Conservation (phyloP, 2,329 filamentous ascomycete species). For the Cytospora schulzeri region DNA sequence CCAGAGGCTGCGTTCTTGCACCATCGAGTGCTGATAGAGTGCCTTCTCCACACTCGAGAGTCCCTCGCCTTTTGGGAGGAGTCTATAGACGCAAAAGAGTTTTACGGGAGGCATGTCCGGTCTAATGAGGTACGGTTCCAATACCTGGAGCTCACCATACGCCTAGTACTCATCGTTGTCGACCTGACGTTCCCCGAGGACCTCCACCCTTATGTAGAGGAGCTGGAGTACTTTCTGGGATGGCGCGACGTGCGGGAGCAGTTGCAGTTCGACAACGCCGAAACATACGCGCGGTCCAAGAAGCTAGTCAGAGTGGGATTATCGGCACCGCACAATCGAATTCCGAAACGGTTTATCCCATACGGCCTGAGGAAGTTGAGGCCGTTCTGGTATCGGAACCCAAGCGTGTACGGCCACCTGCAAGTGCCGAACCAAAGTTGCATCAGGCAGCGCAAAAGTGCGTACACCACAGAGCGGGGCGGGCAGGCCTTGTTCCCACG, state of each 20-base stretch:
- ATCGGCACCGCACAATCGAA: conserved; percentile 14
- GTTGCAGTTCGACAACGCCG: conserved; percentile 20
- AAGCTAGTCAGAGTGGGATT: conserved; percentile 12
- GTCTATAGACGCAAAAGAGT: conserved; percentile 18
- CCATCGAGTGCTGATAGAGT: conserved; percentile 11
- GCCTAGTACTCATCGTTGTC: conserved; percentile 16
- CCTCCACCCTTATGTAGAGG: conserved; percentile 13
- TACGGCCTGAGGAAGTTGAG: conserved; percentile 14
- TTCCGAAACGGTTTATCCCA: conserved; percentile 10
- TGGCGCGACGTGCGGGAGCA: conserved; percentile 11
- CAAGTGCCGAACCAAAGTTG: conserved; percentile 20
- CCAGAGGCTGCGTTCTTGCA: conserved; percentile 11
- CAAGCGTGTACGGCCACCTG: conserved; percentile 20
- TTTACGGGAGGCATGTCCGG: conserved; percentile 15
- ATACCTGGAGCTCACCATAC: conserved; percentile 17
- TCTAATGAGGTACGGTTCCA: conserved; percentile 15
- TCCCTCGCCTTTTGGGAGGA: conserved; percentile 23
- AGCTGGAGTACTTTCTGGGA: conserved; percentile 11
- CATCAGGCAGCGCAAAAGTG: conserved; percentile 9
- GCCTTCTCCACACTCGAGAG: conserved; percentile 17
- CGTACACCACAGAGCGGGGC: background rate
- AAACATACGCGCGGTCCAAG: conserved; percentile 16
- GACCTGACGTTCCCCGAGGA: conserved; percentile 23
- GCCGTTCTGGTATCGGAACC: conserved; percentile 19
- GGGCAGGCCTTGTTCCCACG: background rate